Evolutionary conservation across 208 protist species (phyloP), one percentile per base, ranked within the genome.

Genomic region (Trypanosoma avium): DNA sequence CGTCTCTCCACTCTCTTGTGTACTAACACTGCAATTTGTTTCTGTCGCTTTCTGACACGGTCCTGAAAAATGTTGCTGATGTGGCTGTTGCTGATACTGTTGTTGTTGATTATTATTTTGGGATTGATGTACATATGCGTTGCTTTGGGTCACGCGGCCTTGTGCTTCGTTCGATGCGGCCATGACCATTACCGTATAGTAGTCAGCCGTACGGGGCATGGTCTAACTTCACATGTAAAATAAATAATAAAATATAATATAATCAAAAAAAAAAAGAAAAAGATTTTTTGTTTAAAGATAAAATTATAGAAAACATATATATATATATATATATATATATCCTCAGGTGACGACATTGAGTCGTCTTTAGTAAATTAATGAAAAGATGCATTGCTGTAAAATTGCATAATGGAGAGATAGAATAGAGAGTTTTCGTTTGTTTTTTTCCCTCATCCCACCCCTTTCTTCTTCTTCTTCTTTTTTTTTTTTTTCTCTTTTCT

Each of bases 151-250:
- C 56, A 30, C 49, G 22, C 40, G 50, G 3, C 5, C 26, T 49
- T 36, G 59, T 30, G 66, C 50, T 59, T 77, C 79, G 53, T 75
- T 83, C 8, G 73, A 84, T 15, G 76, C 64, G 30, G 70, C 38
- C 66, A 77, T 77, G 57, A 84, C 73, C 82, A 86, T 78, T 30
- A 77, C 69, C 36, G 72, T 76, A 61, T 84, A 86, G 68, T 75
- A 82, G 30, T 88, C 60, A 17, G 9, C 4, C 49, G 12, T 27
- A n/a, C 42, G 33, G n/a, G 24, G 47, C 42, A 65, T 53, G 17
- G 15, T 12, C 47, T 46, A 30, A 35, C 5, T 7, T 19, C 10
- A 19, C 40, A 42, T 29, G 32, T 30, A 45, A 27, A 21, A 17
- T 50, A 4, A 30, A 19, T 10, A 30, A 13, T 10, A 49, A 49